These are phyloP conservation scores for Dothideomycetes sp. DNA, from an alignment of 2,329 filamentous ascomycete genomes.

Conservation along the genomic window DNA sequence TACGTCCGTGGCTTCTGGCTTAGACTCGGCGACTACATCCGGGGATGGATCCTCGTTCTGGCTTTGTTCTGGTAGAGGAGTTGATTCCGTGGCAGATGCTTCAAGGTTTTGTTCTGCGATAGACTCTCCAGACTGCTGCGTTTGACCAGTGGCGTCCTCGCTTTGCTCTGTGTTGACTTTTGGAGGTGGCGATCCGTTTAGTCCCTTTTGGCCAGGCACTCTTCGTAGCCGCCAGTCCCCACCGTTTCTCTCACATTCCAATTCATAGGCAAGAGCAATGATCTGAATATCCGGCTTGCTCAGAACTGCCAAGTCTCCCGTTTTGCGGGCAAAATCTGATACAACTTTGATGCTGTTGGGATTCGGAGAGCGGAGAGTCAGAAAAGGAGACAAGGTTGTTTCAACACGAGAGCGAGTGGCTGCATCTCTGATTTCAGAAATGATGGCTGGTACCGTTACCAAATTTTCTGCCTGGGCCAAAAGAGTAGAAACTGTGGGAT, in stretches of 20 bases:
- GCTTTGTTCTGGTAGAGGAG: not conserved
- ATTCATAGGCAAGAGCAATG: constrained; percentile 80
- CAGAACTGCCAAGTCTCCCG: constrained; percentile 78
- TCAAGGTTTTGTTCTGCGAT: constrained; percentile 3
- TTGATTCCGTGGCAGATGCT: not conserved
- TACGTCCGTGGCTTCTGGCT: not conserved
- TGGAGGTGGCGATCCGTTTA: constrained; percentile 58
- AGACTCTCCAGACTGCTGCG: constrained; percentile 1
- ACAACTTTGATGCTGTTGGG: constrained; percentile 71
- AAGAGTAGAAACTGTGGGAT: constrained; percentile 73
- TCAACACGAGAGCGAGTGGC: constrained; percentile 71
- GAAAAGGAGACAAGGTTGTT: constrained; percentile 73
- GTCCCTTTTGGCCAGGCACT: constrained; percentile 63
- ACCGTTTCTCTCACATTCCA: constrained; percentile 86
- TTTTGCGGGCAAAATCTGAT: constrained; percentile 74
- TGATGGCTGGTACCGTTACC: constrained; percentile 73
- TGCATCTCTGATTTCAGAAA: constrained; percentile 78
- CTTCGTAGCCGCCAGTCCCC: constrained; percentile 78
- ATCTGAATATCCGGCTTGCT: constrained; percentile 84
- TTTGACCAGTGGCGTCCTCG: not conserved
- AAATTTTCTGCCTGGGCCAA: constrained; percentile 65
- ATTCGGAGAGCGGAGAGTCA: constrained; percentile 63
- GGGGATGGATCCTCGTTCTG: not conserved
- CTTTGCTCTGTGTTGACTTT: constrained; percentile 20
- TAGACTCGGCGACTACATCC: not conserved